Base-by-base conservation (phyloP, 495 filamentous ascomycete genomes). In the Xylaria longipes region DNA sequence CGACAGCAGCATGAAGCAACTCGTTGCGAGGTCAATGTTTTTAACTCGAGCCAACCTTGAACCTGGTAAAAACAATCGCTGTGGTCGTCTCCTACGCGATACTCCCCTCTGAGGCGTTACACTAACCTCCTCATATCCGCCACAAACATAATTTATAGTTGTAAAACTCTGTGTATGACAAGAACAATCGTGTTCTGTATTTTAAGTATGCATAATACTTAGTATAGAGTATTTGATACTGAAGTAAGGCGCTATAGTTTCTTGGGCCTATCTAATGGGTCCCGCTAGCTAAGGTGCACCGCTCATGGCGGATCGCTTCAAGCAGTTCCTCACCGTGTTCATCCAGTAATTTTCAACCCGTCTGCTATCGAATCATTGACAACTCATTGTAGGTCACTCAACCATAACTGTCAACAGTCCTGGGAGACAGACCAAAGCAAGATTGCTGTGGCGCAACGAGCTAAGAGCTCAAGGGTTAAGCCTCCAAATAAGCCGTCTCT, bases 141-240 rank as follows among this genome's bases (percentile, higher is more conserved):
- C 58, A 39, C 20, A 12, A 33, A 61, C 58, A 22, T 61, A 41
- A 31, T 37, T 35, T 27, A 5, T 4, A 61, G 58, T 61, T 29
- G 39, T 25, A 61, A 22, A 27, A 27, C 1, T 25, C 31, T 43
- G 20, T n/a, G 27, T 35, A 33, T 46, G 22, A 25, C 41, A 17
- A 58, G 54, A 61, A 45, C 66, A 61, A 17, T 33, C 15, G 1
- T 58, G 56, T 54, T 63, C 33, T 63, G 22, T 46, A 43, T 45
- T 45, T 39, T 60, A 46, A 31, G 67, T 20, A 61, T 48, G 39
- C 43, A 61, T 61, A 35, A 39, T 58, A 61, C 29, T 57, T 50
- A 25, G 35, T 52, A 69, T 27, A 50, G 35, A 61, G 56, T 69
- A 62, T 61, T 58, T 68, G 27, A 45, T 68, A 68, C 66, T 68